Base-by-base conservation (phyloP, 306 rosid species). In the Gastrolobium bilobum region DNA sequence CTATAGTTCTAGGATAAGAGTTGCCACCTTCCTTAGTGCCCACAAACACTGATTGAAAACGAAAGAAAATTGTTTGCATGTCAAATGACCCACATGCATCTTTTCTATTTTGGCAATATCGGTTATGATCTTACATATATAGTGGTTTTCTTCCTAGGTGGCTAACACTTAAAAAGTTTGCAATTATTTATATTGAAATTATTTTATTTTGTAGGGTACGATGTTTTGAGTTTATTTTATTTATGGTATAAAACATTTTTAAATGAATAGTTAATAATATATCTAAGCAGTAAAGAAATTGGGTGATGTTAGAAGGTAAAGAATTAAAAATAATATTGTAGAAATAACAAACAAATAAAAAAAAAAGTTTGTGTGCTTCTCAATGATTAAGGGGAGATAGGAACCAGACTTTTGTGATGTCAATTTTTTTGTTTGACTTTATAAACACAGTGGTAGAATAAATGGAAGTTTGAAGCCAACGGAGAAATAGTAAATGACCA, bases 131-230 rank as follows among this genome's bases (percentile, higher is more conserved):
- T 4, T 72, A n/a, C 7, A 54, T 56, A 66, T 35, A 26, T 58
- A 13, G 47, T 62, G 50, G 57, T 34, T 82, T 77, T 71, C 86
- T 83, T 83, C 56, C n/a, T 71, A 63, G 58, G 34, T 63, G 76
- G 75, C 63, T 77, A 82, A 82, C 76, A 46, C 56, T 68, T 62
- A 54, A 67, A 35, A 26, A 33, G 26, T 52, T 63, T 54, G 13
- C 39, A 80, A 53, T 33, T 53, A 35, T 47, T 80, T 43, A 8
- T 47, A 65, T 37, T 68, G 5, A 37, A 61, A 7, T 35, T 59
- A 62, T 7, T 74, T 73, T 73, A 26, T 39, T 65, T 68, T 58
- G 84, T 40, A 63, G 46, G 50, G 51, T 54, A 42, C 15, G 20
- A 34, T 7, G 13, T 44, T 56, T 48, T 61, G 66, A 39, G 47